Evolutionary conservation across 768 basidiomycete genomes (phyloP).

Genomic region (Heimioporus sp.): DNA sequence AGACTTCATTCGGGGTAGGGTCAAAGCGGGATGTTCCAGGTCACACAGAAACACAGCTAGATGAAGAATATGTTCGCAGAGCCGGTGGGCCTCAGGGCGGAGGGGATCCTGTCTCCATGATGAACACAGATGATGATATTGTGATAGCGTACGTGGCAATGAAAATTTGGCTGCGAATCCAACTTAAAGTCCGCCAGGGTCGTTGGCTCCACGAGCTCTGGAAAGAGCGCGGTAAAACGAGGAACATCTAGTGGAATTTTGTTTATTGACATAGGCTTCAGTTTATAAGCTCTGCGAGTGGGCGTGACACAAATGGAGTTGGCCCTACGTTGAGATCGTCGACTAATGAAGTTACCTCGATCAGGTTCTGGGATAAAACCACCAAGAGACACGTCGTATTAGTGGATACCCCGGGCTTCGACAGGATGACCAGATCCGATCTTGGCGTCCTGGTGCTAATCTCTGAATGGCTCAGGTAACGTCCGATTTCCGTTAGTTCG

Average conservation of each 20-base stretch:
- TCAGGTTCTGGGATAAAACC: slow-evolving; percentile 4
- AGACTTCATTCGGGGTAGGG: no score
- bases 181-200: slow-evolving; percentile 1
- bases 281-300: slow-evolving; percentile 12
- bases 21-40: no score
- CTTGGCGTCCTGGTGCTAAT: slow-evolving; percentile 11
- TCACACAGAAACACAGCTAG: no score
- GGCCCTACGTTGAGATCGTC: slow-evolving; percentile 11
- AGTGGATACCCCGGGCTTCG: slow-evolving; percentile 26
- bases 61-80: no score
- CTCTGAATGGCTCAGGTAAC: slow-evolving; percentile 17
- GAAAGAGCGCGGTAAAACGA: slow-evolving; percentile 13
- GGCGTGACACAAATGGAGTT: background rate
- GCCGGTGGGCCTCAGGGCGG: no score
- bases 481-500: background rate
- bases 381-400: slow-evolving; percentile 9
- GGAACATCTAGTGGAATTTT: background rate
- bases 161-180: background rate
- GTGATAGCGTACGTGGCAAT: slow-evolving; percentile 16
- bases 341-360: slow-evolving; percentile 3
- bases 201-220: slow-evolving; percentile 21
- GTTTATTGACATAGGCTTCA: background rate
- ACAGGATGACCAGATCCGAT: slow-evolving; percentile 17
- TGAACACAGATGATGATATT: background rate
- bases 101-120: no score